Conservation (phyloP, 331 rosid genomes). For the Malus hybrid region DNA sequence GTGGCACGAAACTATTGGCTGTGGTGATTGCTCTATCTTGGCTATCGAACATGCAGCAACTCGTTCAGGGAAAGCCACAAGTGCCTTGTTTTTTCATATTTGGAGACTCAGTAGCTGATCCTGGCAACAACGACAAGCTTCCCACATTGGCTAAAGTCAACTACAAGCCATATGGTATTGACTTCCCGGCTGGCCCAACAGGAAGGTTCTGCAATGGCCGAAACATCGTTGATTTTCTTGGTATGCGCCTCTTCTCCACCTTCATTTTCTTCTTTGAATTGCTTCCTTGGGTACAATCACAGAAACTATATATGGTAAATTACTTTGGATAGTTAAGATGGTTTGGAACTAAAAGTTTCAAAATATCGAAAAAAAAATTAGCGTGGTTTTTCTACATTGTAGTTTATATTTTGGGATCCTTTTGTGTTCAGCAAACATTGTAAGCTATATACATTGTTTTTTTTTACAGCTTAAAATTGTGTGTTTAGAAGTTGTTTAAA, state of each 20-base stretch:
- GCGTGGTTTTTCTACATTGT: no score
- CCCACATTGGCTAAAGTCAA: constrained; percentile 29
- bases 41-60: not conserved
- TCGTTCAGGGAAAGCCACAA: constrained; percentile 18
- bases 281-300: not conserved
- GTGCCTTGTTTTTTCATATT: constrained; percentile 57
- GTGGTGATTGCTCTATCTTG: not conserved
- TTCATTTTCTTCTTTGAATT: not conserved
- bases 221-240: constrained; percentile 27
- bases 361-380: no score
- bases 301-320: not conserved
- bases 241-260: constrained; percentile 12
- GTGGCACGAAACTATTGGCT: constrained; percentile 6
- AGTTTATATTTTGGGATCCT: no score
- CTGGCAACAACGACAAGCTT: constrained; percentile 53
- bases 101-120: constrained; percentile 61
- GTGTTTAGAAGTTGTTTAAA: no score
- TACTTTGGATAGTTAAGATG: not conserved
- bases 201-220: constrained; percentile 59
- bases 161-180: constrained; percentile 50
- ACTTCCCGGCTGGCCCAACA: constrained; percentile 39
- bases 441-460: no score
- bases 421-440: no score
- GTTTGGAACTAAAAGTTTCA: not conserved
- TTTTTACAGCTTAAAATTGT: no score